Evolutionary conservation across 306 rosid species (phyloP).

Genomic region (Medicago lupulina): DNA sequence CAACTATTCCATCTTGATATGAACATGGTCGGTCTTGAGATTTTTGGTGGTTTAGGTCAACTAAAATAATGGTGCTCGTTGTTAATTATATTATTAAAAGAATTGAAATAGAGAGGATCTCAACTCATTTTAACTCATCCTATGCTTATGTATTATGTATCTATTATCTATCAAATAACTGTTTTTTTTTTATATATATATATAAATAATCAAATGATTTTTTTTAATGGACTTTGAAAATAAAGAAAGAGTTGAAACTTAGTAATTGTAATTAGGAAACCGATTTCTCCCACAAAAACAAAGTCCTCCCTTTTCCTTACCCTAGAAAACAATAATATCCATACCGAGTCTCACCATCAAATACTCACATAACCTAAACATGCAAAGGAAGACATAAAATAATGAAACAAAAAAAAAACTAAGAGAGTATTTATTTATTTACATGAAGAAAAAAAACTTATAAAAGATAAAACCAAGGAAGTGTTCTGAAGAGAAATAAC

Average conservation of each 20-base stretch:
- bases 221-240: constrained; percentile 23
- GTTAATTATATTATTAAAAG: no score
- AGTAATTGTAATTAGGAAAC: constrained; percentile 41
- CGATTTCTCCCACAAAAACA: constrained; percentile 1
- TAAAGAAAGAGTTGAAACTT: constrained; percentile 21
- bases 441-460: constrained; percentile 20
- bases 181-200: no score
- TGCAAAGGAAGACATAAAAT: neutral
- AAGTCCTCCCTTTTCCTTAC: neutral
- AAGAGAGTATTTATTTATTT: neutral
- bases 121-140: no score
- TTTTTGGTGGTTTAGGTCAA: no score
- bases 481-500: neutral
- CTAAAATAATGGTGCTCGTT: no score
- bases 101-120: no score
- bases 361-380: neutral
- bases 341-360: neutral
- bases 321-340: constrained; percentile 22
- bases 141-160: no score
- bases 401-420: neutral
- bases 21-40: no score
- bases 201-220: no score
- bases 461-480: constrained; percentile 21
- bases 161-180: no score
- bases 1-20: no score